A percentile compares a stretch with the other conserved stretches of the same genome.
phyloP scores from a whole-genome alignment of 1,284 basidiomycete species.

The Tilletia indica region DNA sequence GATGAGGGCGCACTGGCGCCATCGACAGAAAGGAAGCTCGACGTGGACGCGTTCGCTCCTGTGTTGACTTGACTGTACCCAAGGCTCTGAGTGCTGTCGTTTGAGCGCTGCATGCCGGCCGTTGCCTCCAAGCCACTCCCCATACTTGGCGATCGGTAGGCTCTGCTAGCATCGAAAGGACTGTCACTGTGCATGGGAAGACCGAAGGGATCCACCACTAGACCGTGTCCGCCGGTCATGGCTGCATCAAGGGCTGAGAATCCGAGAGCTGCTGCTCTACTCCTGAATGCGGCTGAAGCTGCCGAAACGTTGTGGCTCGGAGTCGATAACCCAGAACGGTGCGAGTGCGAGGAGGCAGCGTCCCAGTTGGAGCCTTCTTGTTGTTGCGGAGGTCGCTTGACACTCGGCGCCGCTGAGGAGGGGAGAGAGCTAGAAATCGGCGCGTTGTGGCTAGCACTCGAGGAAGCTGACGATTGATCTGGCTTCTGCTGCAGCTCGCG shows the following conservation, averaged over 20 bases:
- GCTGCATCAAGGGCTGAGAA: slow-evolving; percentile 5
- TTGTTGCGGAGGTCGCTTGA: background rate
- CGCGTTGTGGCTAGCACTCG: background rate
- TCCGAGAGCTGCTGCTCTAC: background rate
- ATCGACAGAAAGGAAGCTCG: background rate
- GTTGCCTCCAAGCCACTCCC: background rate
- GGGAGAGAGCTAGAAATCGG: background rate
- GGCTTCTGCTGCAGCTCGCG: background rate
- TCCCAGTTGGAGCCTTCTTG: slow-evolving; percentile 16
- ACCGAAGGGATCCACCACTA: slow-evolving; percentile 12
- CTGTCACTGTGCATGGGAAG: slow-evolving; percentile 7
- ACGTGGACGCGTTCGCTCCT: background rate
- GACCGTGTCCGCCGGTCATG: background rate
- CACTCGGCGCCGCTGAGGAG: background rate
- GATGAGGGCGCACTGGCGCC: background rate
- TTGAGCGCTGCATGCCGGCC: background rate
- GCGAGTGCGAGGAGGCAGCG: slow-evolving; percentile 2
- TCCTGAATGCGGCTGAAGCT: slow-evolving; percentile 3
- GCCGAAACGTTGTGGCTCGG: slow-evolving; percentile 7
- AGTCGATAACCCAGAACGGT: slow-evolving; percentile 4
- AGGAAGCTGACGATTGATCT: background rate
- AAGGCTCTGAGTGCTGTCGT: background rate
- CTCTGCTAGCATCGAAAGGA: slow-evolving; percentile 4
- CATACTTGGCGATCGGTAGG: background rate
- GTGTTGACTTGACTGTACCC: background rate